These are phyloP conservation scores for Ceratocystiopsis minuta DNA, from an alignment of 2,329 filamentous ascomycete species.

Conservation along the genomic window DNA sequence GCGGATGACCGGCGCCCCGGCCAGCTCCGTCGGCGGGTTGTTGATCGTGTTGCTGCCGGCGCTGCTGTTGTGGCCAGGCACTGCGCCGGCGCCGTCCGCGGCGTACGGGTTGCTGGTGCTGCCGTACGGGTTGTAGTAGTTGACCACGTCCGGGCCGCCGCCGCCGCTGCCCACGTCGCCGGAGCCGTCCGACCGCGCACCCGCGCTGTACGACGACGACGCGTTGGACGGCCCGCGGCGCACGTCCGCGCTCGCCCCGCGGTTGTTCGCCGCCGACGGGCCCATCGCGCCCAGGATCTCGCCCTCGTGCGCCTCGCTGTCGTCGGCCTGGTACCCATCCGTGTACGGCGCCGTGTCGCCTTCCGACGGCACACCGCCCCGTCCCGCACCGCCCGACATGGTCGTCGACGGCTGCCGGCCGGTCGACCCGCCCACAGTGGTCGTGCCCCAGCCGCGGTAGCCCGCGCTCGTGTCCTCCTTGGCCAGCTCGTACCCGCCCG, in stretches of 20 bases:
- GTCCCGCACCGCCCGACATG: slow-evolving; percentile 54
- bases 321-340: slow-evolving; percentile 30
- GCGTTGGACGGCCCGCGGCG: slow-evolving; percentile 86
- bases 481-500: slow-evolving; percentile 50
- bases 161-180: slow-evolving; percentile 34
- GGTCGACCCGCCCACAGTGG: slow-evolving; percentile 46
- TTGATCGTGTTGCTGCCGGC: slow-evolving; percentile 26
- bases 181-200: slow-evolving; percentile 53
- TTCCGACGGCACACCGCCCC: slow-evolving; percentile 54
- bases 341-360: slow-evolving; percentile 49
- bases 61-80: slow-evolving; percentile 39
- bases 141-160: slow-evolving; percentile 18
- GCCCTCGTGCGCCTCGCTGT: slow-evolving; percentile 44
- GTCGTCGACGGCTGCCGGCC: slow-evolving; percentile 79
- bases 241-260: slow-evolving; percentile 38
- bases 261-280: slow-evolving; percentile 47
- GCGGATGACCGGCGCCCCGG: slow-evolving; percentile 63
- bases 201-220: slow-evolving; percentile 84
- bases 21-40: slow-evolving; percentile 22
- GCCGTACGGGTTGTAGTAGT: slow-evolving; percentile 42
- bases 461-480: slow-evolving; percentile 57
- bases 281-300: slow-evolving; percentile 75
- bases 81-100: slow-evolving; percentile 17
- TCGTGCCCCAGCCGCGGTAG: slow-evolving; percentile 89
- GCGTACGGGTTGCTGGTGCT: slow-evolving; percentile 26